Percentiles rank a stretch among this genome's conserved stretches.
Conservation (phyloP, 225 moss, liverwort and hornwort species). For the Polytrichum formosum region DNA sequence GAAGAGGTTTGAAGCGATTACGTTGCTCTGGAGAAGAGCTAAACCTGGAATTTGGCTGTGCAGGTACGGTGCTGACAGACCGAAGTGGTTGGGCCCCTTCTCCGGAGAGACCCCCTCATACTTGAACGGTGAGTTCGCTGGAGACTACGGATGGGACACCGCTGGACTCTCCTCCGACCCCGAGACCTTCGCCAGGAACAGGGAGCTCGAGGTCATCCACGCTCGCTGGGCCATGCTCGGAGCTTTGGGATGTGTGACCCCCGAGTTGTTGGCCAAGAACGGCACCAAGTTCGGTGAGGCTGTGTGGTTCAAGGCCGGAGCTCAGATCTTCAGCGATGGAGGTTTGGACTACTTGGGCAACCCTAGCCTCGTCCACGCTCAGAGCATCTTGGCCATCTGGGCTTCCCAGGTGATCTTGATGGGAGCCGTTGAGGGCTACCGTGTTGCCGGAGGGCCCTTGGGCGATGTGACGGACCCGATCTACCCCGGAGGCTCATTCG, state of each 20-base stretch:
- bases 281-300: constrained; percentile 51
- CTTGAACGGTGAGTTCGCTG: constrained; percentile 42
- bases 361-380: constrained; percentile 43
- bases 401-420: constrained; percentile 49
- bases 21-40: too few species aligned
- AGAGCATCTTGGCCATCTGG: constrained; percentile 59
- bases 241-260: constrained; percentile 48
- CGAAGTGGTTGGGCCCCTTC: constrained; percentile 43
- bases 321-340: constrained; percentile 51
- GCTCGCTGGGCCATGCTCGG: constrained; percentile 46
- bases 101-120: constrained; percentile 40
- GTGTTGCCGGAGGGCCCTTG: constrained; percentile 58
- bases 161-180: constrained; percentile 45
- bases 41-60: neutral
- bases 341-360: constrained; percentile 59
- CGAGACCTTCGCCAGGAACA: constrained; percentile 42
- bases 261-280: constrained; percentile 51
- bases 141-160: constrained; percentile 56
- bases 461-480: constrained; percentile 53
- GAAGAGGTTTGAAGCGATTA: too few species aligned
- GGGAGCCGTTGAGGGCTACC: constrained; percentile 65
- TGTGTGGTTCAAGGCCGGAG: constrained; percentile 64
- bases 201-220: constrained; percentile 49
- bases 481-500: constrained; percentile 60
- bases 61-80: constrained; percentile 42